Evolutionary conservation across 192 early-diverging fungal species (phyloP), one percentile per base, ranked within the genome.

Genomic region (Glomus cerebriforme): DNA sequence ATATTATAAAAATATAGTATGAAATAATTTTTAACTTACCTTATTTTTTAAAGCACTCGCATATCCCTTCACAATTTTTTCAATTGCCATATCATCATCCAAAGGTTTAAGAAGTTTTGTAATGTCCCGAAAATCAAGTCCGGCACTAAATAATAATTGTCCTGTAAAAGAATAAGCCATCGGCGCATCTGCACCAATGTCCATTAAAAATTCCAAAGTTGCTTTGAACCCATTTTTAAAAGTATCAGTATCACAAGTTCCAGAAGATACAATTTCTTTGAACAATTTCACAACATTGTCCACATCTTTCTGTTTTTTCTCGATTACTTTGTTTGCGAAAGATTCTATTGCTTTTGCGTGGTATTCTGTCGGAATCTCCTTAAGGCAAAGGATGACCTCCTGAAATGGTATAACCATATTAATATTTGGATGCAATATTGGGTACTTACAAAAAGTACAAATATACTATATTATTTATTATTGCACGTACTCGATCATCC

Each of bases 151-250:
- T 72, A 95, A 79, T 43, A 94, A 82, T 70, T 87, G 88, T 39
- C 87, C 92, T 63, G 92, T 85, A 85, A 85, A 88, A 47, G 85
- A 86, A 85, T 87, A 91, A 13, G 89, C 91, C 59, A 89, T 84
- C 26, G 94, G 93, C 1, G 90, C 87, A 82, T 96, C 94, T 43
- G 89, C 85, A 10, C 89, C 88, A 59, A 93, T 83, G 77, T 97
- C 96, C 54, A 92, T 89, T 63, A 94, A 81, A 69, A 87, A 75
- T 77, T 91, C 91, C 77, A 86, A 80, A 32, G 84, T 85, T 59
- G 86, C 85, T 43, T 85, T 81, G 58, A 91, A 86, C 19, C 85
- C 90, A 9, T 78, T 79, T 43, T 92, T 84, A 49, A 89, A 81
- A 22, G 85, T 79, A 63, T 89, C 85, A 22, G 64, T 70, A 45